Conservation (phyloP, 1,139 yeast species). For the Diutina rugosa region DNA sequence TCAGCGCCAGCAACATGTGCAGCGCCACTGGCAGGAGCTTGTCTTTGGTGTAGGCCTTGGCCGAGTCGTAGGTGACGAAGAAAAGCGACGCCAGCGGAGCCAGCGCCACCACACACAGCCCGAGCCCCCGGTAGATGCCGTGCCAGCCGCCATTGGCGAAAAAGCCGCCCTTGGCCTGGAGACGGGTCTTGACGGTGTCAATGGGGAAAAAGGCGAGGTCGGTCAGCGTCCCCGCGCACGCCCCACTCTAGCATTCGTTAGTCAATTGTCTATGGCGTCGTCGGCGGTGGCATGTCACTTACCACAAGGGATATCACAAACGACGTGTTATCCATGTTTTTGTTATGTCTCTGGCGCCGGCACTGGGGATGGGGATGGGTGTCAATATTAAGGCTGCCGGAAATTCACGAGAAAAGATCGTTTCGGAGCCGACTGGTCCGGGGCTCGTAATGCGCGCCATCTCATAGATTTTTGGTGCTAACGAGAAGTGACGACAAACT, state of each 20-base stretch:
- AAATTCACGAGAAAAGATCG: neutral
- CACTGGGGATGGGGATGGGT: neutral
- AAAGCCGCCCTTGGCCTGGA: constrained; percentile 94
- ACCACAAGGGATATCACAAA: constrained; percentile 17
- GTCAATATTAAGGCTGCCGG: neutral
- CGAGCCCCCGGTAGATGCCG: constrained; percentile 85
- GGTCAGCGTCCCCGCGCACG: constrained; percentile 91
- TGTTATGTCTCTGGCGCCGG: neutral
- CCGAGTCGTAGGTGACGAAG: constrained; percentile 76
- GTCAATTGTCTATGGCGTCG: neutral
- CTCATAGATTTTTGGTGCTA: neutral
- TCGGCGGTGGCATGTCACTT: constrained; percentile 7
- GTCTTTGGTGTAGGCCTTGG: constrained; percentile 41
- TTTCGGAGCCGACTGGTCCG: neutral
- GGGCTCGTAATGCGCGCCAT: neutral
- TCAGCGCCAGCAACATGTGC: constrained; percentile 81
- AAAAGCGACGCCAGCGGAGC: constrained; percentile 91
- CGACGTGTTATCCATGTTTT: constrained; percentile 13
- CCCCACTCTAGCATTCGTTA: constrained; percentile 50
- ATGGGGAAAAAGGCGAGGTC: constrained; percentile 93
- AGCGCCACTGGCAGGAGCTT: constrained; percentile 16
- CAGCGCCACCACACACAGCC: constrained; percentile 87
- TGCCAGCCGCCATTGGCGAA: constrained; percentile 84
- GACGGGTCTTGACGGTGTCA: constrained; percentile 84
- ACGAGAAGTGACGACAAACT: constrained; percentile 7